A percentile compares a stretch with the other conserved stretches of the same genome.
Conservation (phyloP, 2,329 filamentous ascomycete species). For the Fusarium oligoseptatum region DNA sequence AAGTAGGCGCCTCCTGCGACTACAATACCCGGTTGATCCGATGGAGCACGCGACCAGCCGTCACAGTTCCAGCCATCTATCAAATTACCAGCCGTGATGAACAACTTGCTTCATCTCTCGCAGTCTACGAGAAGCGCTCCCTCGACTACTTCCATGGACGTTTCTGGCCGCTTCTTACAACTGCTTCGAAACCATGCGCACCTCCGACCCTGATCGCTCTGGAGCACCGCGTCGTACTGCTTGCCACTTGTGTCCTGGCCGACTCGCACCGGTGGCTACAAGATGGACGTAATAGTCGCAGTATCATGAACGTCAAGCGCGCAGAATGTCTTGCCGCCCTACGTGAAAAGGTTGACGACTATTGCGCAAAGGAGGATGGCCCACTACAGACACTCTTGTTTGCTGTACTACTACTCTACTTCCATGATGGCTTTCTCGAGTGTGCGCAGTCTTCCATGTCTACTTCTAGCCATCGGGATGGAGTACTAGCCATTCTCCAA, state of each 20-base stretch:
- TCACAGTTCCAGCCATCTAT: slow-evolving; percentile 48
- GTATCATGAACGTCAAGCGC: slow-evolving; percentile 42
- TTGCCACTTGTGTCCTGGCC: slow-evolving; percentile 50
- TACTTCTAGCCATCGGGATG: slow-evolving; percentile 52
- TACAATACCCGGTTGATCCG: slow-evolving; percentile 55
- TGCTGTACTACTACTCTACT: slow-evolving; percentile 59
- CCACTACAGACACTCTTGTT: slow-evolving; percentile 52
- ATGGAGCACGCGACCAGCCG: slow-evolving; percentile 57
- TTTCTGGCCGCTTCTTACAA: slow-evolving; percentile 51
- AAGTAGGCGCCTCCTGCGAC: slow-evolving; percentile 44
- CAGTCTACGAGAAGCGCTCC: slow-evolving; percentile 48
- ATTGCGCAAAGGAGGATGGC: slow-evolving; percentile 48
- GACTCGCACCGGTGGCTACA: slow-evolving; percentile 51
- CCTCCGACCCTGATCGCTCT: slow-evolving; percentile 49
- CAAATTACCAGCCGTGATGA: slow-evolving; percentile 45
- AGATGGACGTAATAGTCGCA: slow-evolving; percentile 47
- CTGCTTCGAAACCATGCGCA: slow-evolving; percentile 46
- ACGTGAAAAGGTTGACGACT: slow-evolving; percentile 50
- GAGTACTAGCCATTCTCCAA: slow-evolving; percentile 53
- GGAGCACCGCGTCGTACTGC: slow-evolving; percentile 50
- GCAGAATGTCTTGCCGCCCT: slow-evolving; percentile 50
- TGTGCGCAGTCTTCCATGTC: slow-evolving; percentile 48
- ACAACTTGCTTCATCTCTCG: slow-evolving; percentile 43
- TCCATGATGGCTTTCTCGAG: slow-evolving; percentile 57
- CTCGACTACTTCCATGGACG: slow-evolving; percentile 52